Evolutionary conservation across 139 green algal genomes (phyloP).

Genomic region (Chlamydomonas sp.): DNA sequence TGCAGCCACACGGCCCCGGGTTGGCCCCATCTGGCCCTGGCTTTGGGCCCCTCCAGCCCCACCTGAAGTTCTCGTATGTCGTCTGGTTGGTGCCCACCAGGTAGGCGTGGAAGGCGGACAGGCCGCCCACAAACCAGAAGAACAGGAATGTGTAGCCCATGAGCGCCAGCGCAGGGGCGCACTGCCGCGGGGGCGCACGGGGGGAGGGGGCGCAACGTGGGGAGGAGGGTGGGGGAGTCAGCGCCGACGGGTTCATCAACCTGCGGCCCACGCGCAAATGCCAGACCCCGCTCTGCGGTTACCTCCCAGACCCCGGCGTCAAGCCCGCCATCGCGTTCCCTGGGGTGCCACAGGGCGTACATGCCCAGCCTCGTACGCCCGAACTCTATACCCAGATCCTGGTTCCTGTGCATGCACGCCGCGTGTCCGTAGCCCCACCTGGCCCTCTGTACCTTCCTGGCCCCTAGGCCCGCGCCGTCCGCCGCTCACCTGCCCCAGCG

Average conservation of each 20-base stretch:
- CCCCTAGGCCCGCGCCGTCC: neutral
- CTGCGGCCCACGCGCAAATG: no score
- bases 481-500: slow-evolving; percentile 24
- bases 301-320: neutral
- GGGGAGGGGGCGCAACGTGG: neutral
- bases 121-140: slow-evolving; percentile 93
- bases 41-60: neutral
- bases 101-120: slow-evolving; percentile 93
- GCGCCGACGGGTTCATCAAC: no score
- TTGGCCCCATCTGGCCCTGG: neutral
- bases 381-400: neutral
- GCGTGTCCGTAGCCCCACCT: no score
- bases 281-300: no score
- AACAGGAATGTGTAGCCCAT: slow-evolving; percentile 83
- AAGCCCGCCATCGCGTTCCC: neutral
- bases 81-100: slow-evolving; percentile 94
- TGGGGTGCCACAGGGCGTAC: neutral
- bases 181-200: slow-evolving; percentile 18
- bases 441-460: neutral
- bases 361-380: neutral
- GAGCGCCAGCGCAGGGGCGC: slow-evolving; percentile 54
- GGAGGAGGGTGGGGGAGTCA: neutral
- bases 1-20: neutral
- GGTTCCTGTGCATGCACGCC: neutral
- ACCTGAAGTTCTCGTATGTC: slow-evolving; percentile 99